Percentiles rank a stretch among this genome's conserved stretches.
phyloP scores from a whole-genome alignment of 1,284 basidiomycete species.

The Volvariella surrecta region DNA sequence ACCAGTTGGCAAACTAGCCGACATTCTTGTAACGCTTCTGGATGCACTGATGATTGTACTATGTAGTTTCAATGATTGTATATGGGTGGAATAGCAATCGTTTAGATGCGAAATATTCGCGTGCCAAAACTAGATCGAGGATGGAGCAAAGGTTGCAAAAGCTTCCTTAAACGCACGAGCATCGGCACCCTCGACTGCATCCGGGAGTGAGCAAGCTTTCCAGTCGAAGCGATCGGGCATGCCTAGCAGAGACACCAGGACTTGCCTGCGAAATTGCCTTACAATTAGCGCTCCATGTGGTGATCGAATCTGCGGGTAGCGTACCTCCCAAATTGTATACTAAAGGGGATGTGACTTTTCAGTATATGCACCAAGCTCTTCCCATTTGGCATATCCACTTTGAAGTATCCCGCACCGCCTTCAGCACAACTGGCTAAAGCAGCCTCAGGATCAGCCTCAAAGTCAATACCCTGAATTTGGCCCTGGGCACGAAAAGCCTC shows the following conservation, averaged over 20 bases:
- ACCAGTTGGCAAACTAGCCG: too few species aligned
- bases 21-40: too few species aligned
- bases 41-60: too few species aligned
- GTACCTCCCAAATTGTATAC: slow-evolving; percentile 89
- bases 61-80: too few species aligned
- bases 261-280: slow-evolving; percentile 46
- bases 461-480: slow-evolving; percentile 50
- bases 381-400: slow-evolving; percentile 86
- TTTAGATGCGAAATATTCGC: too few species aligned
- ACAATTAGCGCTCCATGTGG: not conserved
- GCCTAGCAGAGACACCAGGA: slow-evolving; percentile 65
- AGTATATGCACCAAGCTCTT: slow-evolving; percentile 79
- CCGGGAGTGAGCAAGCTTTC: slow-evolving; percentile 77
- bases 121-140: not conserved
- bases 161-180: slow-evolving; percentile 75
- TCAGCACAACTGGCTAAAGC: slow-evolving; percentile 48
- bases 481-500: slow-evolving; percentile 66
- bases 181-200: slow-evolving; percentile 79
- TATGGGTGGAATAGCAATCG: too few species aligned
- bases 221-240: slow-evolving; percentile 80
- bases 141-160: slow-evolving; percentile 67
- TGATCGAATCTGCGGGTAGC: slow-evolving; percentile 18
- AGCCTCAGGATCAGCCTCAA: slow-evolving; percentile 58
- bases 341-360: slow-evolving; percentile 70
- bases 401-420: slow-evolving; percentile 73